phyloP scores from a whole-genome alignment of 345 rosid species.

The Melastoma malabathricum region DNA sequence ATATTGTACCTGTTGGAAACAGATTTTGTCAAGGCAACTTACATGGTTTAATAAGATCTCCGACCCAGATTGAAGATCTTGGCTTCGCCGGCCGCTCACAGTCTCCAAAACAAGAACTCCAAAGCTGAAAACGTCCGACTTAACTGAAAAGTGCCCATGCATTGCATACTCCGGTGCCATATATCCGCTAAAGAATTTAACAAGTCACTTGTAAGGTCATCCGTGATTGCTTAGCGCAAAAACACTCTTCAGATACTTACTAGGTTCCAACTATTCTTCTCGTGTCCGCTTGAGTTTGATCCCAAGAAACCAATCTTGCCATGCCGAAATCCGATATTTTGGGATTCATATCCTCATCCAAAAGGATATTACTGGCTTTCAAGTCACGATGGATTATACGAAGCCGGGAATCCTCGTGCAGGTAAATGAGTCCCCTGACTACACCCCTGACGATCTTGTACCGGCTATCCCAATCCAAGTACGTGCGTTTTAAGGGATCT shows the following conservation, averaged over 20 bases:
- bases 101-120: constrained; percentile 20
- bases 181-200: too few relatives aligned
- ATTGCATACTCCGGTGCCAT: constrained; percentile 24
- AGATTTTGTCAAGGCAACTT: too few relatives aligned
- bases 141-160: constrained; percentile 16
- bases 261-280: constrained; percentile 16
- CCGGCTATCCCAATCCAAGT: constrained; percentile 33
- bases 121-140: constrained; percentile 19
- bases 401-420: constrained; percentile 38
- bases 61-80: too few relatives aligned
- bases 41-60: too few relatives aligned
- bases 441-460: constrained; percentile 39
- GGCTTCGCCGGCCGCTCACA: constrained; percentile 11
- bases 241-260: constrained; percentile 7
- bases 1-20: too few relatives aligned
- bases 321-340: constrained; percentile 20
- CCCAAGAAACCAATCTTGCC: constrained; percentile 14
- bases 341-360: constrained; percentile 16
- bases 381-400: constrained; percentile 44
- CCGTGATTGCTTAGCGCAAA: not conserved
- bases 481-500: constrained; percentile 18
- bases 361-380: constrained; percentile 30
- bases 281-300: constrained; percentile 12
- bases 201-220: not conserved
- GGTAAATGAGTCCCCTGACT: constrained; percentile 40